Conservation (phyloP, 2,329 filamentous ascomycete species). For the Xylariaceae sp. region DNA sequence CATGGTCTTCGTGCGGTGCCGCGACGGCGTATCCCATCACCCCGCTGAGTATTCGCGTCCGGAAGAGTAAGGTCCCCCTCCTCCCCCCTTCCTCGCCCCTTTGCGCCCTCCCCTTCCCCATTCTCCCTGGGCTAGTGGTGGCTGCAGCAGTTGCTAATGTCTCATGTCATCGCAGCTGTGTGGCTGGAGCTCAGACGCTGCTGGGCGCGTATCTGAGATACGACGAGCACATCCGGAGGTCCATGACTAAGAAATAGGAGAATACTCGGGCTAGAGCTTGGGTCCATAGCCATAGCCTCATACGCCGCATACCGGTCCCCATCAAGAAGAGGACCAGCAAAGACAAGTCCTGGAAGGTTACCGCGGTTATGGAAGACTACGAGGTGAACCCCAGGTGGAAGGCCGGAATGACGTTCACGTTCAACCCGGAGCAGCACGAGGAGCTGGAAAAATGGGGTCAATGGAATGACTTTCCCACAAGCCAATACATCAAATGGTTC, state of each 20-base stretch:
- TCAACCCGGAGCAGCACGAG: no score
- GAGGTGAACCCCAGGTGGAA: no score
- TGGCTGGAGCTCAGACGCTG: slow-evolving; percentile 3
- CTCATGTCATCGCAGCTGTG: slow-evolving; percentile 1
- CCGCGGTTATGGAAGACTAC: no score
- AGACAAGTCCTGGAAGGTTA: no score
- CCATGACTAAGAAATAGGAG: background rate
- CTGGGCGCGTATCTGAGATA: slow-evolving; percentile 3
- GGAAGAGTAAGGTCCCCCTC: slow-evolving; percentile 9
- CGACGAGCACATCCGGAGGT: slow-evolving; percentile 1
- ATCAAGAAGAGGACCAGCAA: no score
- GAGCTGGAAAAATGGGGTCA: no score
- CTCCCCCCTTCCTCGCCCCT: background rate
- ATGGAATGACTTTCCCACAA: no score
- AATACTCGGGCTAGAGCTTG: no score
- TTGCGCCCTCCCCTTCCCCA: background rate
- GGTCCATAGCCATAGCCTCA: no score
- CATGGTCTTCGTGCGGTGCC: slow-evolving; percentile 23
- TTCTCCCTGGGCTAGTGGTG: background rate
- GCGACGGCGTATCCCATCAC: slow-evolving; percentile 18
- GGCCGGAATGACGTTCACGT: no score
- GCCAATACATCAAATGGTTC: no score
- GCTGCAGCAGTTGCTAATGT: background rate
- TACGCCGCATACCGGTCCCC: no score
- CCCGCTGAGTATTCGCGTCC: slow-evolving; percentile 14